phyloP scores from a whole-genome alignment of 805 yeast genomes.

The Lipomyces mesembrius region DNA sequence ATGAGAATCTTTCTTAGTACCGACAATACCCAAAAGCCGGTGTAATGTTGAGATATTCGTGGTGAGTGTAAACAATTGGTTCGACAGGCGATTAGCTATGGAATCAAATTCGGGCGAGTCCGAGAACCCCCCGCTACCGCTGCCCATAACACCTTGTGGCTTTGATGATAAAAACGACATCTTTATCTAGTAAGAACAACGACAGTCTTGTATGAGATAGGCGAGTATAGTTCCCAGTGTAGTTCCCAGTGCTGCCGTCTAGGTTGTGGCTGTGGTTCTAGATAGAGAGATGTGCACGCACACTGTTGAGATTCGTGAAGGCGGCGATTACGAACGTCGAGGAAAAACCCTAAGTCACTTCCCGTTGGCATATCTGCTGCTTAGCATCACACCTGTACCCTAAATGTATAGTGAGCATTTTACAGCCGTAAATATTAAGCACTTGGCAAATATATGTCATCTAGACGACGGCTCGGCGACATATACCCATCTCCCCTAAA shows the following conservation, averaged over 20 bases:
- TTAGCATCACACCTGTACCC: too few relatives aligned
- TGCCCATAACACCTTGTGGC: constrained; percentile 28
- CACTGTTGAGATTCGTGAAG: too few relatives aligned
- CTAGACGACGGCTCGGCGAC: too few relatives aligned
- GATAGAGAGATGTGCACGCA: neutral
- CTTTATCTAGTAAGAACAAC: neutral
- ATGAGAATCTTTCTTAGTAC: constrained; percentile 44
- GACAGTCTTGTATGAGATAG: neutral
- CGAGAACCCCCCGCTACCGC: constrained; percentile 33
- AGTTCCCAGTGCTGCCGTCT: neutral
- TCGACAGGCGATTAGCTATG: constrained; percentile 52
- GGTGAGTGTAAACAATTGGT: constrained; percentile 57
- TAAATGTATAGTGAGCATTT: too few relatives aligned
- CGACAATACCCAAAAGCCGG: constrained; percentile 49
- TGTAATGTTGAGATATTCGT: constrained; percentile 57
- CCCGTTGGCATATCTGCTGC: too few relatives aligned
- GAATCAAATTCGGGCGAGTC: constrained; percentile 58
- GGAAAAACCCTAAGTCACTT: too few relatives aligned
- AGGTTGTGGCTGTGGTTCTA: neutral
- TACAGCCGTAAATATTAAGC: too few relatives aligned
- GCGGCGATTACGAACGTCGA: too few relatives aligned
- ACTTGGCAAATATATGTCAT: too few relatives aligned
- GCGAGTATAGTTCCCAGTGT: neutral
- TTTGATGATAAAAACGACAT: constrained; percentile 36
- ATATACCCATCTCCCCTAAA: too few relatives aligned